Evolutionary conservation across 2,329 filamentous ascomycete species (phyloP).

Genomic region (Fusarium penzigii): DNA sequence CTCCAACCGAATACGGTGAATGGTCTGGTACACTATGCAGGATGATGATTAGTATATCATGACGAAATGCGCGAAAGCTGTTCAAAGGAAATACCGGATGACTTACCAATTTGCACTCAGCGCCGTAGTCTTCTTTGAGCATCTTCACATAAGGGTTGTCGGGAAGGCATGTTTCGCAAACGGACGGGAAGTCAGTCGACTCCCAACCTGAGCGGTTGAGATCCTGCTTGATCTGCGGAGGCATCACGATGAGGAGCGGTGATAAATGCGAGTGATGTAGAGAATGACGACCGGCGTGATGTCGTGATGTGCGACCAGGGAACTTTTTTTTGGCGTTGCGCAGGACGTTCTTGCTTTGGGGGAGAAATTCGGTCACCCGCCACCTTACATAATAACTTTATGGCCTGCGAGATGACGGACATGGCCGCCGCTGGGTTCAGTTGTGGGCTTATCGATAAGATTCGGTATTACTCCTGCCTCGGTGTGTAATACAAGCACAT

Average conservation of each 20-base stretch:
- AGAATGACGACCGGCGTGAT: conserved; percentile 11
- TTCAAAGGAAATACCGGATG: background rate
- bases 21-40: conserved; percentile 73
- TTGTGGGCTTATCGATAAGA: conserved; percentile 30
- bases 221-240: conserved; percentile 93
- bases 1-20: conserved; percentile 98
- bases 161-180: conserved; percentile 90
- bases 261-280: conserved; percentile 16
- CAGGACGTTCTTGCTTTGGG: conserved; percentile 10
- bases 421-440: conserved; percentile 19
- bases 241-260: conserved; percentile 53
- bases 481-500: background rate
- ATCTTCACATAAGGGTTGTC: conserved; percentile 99
- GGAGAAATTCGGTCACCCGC: conserved; percentile 27
- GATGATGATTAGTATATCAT: background rate
- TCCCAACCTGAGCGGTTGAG: conserved; percentile 96
- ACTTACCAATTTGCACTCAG: conserved; percentile 70
- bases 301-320: conserved; percentile 18
- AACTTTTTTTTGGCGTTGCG: conserved; percentile 25
- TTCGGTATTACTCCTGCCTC: background rate
- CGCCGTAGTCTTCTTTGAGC: conserved; percentile 95
- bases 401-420: conserved; percentile 8
- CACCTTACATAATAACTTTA: conserved; percentile 27
- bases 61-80: background rate
- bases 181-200: conserved; percentile 84